Evolutionary conservation across 371 early-diverging fungal genomes (phyloP).

Genomic region (Apophysomyces sp.): DNA sequence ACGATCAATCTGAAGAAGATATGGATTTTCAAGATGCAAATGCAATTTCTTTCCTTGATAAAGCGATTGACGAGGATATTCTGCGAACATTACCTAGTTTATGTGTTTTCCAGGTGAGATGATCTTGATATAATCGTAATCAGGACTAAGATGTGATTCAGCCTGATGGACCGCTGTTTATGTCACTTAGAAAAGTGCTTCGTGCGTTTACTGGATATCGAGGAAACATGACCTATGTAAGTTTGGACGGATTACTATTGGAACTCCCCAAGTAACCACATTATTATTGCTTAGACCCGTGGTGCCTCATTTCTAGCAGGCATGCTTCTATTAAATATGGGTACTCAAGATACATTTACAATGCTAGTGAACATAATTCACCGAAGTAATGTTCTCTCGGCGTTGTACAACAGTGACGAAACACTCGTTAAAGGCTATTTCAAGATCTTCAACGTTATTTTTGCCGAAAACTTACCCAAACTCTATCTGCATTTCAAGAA

Average conservation of each 20-base stretch:
- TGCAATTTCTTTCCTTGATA: slow-evolving; percentile 29
- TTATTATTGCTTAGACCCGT: slow-evolving; percentile 24
- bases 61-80: slow-evolving; percentile 50
- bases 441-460: slow-evolving; percentile 50
- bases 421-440: slow-evolving; percentile 43
- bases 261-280: neutral
- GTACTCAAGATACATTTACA: slow-evolving; percentile 31
- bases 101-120: slow-evolving; percentile 49
- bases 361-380: slow-evolving; percentile 38
- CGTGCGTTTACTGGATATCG: slow-evolving; percentile 42
- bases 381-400: slow-evolving; percentile 33
- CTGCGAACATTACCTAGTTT: slow-evolving; percentile 48
- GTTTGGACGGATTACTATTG: slow-evolving; percentile 4
- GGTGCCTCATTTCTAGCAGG: slow-evolving; percentile 53
- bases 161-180: slow-evolving; percentile 51
- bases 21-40: slow-evolving; percentile 13
- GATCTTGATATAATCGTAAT: neutral
- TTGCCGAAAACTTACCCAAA: slow-evolving; percentile 52
- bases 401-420: slow-evolving; percentile 38
- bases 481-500: slow-evolving; percentile 52
- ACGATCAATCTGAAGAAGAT: slow-evolving; percentile 15
- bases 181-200: slow-evolving; percentile 37
- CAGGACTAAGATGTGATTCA: slow-evolving; percentile 2
- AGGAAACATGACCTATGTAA: slow-evolving; percentile 38
- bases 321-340: slow-evolving; percentile 47